Base-by-base conservation (phyloP, 768 basidiomycete genomes). In the Boletus tomentosulus region DNA sequence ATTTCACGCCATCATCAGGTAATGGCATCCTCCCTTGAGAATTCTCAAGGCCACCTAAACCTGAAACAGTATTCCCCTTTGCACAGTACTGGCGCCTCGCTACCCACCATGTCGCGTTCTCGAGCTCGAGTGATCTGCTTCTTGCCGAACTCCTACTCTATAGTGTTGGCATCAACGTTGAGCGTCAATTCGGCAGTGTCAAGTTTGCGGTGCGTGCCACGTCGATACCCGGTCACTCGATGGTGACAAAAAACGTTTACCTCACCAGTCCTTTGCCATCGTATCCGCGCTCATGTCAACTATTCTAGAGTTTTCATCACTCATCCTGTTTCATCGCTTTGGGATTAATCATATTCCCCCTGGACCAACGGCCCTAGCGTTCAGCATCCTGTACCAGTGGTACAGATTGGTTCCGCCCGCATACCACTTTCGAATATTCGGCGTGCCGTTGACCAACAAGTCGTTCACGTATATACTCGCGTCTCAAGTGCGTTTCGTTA, bases 1-100 rank as follows among this genome's bases (percentile, higher is more conserved):
- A 78, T 97, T 46, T 92, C 90, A n/a, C 83, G 82, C 50, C 82
- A 95, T 67, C 88, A 91, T 63, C 93, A 96, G 78, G 93, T 91
- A 73, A 55, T 49, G 54, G 49, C 19, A 46, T 46, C 28, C 48
- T 48, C 47, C 49, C 16, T 30, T 35, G 11, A 46, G 46, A 53
- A 37, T 15, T 45, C 34, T 54, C 48, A 58, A 60, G 60, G 56
- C 43, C 50, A 55, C 53, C 60, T 66, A 52, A 72, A 62, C 67
- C 69, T 73, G 68, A 71, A 66, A 61, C 62, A 66, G 66, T 53
- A 45, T 33, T 33, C 16, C 42, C 61, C 61, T 57, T 35, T 57
- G 57, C 51, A 56, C 69, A 98, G 92, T 92, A 92, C 64, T 97
- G 91, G 92, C 80, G 94, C 30, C 76, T 97, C 19, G 63, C 81